Evolutionary conservation across 176 grass and related monocot genomes (phyloP).

Genomic region (Eragrostis nindensis): DNA sequence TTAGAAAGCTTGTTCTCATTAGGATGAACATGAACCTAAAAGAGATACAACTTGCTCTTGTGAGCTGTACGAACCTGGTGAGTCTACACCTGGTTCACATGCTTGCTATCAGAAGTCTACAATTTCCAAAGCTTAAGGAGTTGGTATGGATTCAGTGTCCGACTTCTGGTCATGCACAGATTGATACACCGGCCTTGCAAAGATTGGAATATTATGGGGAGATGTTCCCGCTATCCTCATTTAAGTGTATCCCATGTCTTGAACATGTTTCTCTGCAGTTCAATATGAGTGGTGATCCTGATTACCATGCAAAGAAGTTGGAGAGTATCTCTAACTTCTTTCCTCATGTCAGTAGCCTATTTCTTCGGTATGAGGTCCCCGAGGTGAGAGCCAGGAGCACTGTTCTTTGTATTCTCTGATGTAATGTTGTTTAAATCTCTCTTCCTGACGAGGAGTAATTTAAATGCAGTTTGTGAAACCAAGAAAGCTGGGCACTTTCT

Average conservation of each 20-base stretch:
- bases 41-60: background rate
- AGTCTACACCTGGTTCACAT: background rate
- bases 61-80: background rate
- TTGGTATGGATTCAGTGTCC: background rate
- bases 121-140: background rate
- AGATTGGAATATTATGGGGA: background rate
- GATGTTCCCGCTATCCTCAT: background rate
- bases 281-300: background rate
- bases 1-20: constrained; percentile 9
- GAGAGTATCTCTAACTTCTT: constrained; percentile 3
- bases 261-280: constrained; percentile 8
- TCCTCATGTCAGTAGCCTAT: background rate
- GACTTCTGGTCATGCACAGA: background rate
- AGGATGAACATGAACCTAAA: background rate
- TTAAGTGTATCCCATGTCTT: background rate
- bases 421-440: background rate
- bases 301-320: background rate
- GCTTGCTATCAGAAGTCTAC: background rate
- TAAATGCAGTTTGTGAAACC: background rate
- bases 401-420: background rate
- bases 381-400: background rate
- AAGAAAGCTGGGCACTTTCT: background rate
- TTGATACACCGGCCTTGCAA: constrained; percentile 11
- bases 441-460: background rate
- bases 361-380: background rate